Base-by-base conservation (phyloP, 495 filamentous ascomycete species). In the Neurospora sp. region DNA sequence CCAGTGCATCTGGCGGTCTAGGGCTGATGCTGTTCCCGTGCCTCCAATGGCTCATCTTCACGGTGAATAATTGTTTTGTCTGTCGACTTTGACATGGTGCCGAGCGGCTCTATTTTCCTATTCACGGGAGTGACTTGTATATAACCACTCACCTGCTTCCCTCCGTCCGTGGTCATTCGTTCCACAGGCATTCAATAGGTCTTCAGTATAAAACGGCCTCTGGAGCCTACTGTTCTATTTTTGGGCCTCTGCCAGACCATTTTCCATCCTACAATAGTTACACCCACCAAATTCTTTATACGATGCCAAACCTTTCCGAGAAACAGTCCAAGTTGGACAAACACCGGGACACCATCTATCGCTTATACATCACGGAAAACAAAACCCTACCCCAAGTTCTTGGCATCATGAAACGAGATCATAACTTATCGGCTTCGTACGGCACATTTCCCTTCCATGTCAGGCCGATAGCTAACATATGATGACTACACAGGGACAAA, bases 341-440 rank as follows among this genome's bases (percentile, higher is more conserved):
- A 13, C 70, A 80, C 42, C 76, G 74, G 15, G 40, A 59, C 1
- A 71, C 21, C 6, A 79, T 81, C 19, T 66, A 73, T 31, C 73
- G 78, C 7, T 72, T 79, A 8, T 81, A 80, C 54, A 76, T 75
- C 71, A 45, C 21, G 9, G 40, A 77, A 28, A 39, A 69, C 2
- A 74, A 69, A 54, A 21, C 70, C 6, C 74, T 80, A 8, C n/a
- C 66, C 0, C 72, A 79, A n/a, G 76, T 82, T 11, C 76, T 77
- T 37, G 40, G 75, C 28, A 73, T 62, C 0, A 79, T 82, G 81
- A 37, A 62, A 2, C 21, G 39, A 2, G 36, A 70, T 2, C 17
- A 79, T 39, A 71, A 69, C 15, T 79, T 82, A 10, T 21, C 19
- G 0, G 80, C 77, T 3, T 77, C 71, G 81, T 81, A 72, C 15